Evolutionary conservation across 345 rosid genomes (phyloP), one percentile per base, ranked within the genome.

Genomic region (Rhodamnia argentea): DNA sequence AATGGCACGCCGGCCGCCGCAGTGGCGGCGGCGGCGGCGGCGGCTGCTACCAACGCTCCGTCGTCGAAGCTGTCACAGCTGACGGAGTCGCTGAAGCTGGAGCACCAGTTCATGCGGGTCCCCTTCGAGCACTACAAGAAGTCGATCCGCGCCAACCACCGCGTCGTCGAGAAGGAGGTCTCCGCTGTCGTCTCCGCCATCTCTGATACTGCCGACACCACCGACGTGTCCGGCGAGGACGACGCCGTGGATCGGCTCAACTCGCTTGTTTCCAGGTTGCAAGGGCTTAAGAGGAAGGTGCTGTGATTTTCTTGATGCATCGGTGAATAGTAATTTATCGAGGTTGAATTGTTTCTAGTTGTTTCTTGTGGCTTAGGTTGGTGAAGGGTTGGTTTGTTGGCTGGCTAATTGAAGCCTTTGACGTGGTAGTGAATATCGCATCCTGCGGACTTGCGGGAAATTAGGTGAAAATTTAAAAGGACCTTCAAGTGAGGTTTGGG

Each of bases 61-160:
- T 87, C 96, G 20, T 90, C 95, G 40, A 94, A 91, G 78, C 91
- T 87, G 75, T 89, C 89, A 84, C 96, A 93, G 87, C 90, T 97
- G 56, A 89, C 97, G 83, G 99, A 97, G 87, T 95, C 99, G 12
- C 87, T 95, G 83, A 96, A 95, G 85, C 91, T 96, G 50, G 99
- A 96, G 91, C 98, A 97, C 92, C 99, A 97, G 87, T 92, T 96
- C 87, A 92, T 95, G 87, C 93, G 99, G 29, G 99, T 96, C 27
- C 99, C 99, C 11, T 97, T 96, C 91, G 99, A 97, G 92, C 95
- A 95, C 91, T 96, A 93, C 94, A 96, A 94, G 93, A 97, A 96
- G 89, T 92, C 95, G 92, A 96, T 94, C 90, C 96, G 99, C 82
- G 85, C 95, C 53, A 95, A 96, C 91, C 96, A 96, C 88, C 95